These are phyloP conservation scores for Postia placenta DNA, from an alignment of 768 basidiomycete genomes.

Conservation along the genomic window DNA sequence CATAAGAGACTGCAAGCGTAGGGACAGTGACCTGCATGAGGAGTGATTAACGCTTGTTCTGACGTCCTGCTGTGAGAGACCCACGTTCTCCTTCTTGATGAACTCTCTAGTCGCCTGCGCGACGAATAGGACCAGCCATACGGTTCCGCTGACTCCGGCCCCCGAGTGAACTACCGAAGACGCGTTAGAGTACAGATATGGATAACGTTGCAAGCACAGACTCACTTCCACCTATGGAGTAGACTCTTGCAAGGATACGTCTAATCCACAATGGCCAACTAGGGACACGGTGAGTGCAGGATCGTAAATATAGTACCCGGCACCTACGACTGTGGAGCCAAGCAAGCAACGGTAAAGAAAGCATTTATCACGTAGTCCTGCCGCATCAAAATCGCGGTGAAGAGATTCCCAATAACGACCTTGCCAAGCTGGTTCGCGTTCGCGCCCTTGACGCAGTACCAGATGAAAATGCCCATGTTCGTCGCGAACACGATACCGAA, in stretches of 20 bases:
- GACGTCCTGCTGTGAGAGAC: slow-evolving; percentile 1
- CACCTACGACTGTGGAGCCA: slow-evolving; percentile 42
- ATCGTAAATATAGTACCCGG: not conserved
- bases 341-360: slow-evolving; percentile 43
- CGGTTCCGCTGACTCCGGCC: slow-evolving; percentile 41
- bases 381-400: slow-evolving; percentile 32
- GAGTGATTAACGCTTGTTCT: not conserved
- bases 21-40: slow-evolving; percentile 34
- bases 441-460: slow-evolving; percentile 25
- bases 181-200: not conserved
- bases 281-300: not conserved
- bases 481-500: slow-evolving; percentile 44
- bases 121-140: slow-evolving; percentile 45
- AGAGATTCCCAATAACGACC: slow-evolving; percentile 37
- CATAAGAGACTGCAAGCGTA: slow-evolving; percentile 43
- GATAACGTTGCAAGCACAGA: not conserved
- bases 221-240: slow-evolving; percentile 45
- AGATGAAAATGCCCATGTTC: slow-evolving; percentile 42
- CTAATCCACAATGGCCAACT: slow-evolving; percentile 50
- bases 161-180: slow-evolving; percentile 41
- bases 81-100: slow-evolving; percentile 29
- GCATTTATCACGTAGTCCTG: slow-evolving; percentile 49
- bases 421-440: slow-evolving; percentile 24
- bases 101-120: slow-evolving; percentile 45
- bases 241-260: slow-evolving; percentile 45